Evolutionary conservation across 2,329 filamentous ascomycete species (phyloP).

Genomic region (Cercospora citrullina): DNA sequence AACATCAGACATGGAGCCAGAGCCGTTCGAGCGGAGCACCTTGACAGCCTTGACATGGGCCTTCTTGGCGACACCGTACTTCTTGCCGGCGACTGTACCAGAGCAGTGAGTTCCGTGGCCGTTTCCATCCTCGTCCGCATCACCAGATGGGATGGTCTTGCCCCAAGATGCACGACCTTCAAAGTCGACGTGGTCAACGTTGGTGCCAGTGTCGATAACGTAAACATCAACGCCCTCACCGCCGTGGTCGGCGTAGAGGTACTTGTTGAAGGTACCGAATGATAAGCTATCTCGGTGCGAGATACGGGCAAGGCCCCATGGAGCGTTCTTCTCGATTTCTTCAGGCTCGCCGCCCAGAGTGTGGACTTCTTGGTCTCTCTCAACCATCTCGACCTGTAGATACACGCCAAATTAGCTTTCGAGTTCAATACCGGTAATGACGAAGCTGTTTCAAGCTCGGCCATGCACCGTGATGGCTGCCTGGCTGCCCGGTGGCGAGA

Average conservation of each 20-base stretch:
- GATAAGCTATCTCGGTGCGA: slow-evolving; percentile 85
- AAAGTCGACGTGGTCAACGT: slow-evolving; percentile 91
- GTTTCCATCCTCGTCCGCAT: slow-evolving; percentile 90
- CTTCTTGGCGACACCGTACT: slow-evolving; percentile 99
- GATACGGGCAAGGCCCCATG: slow-evolving; percentile 98
- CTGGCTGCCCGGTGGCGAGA: slow-evolving; percentile 17
- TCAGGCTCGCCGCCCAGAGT: slow-evolving; percentile 59
- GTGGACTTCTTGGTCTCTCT: slow-evolving; percentile 90
- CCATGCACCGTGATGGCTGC: slow-evolving; percentile 17
- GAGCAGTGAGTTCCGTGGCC: slow-evolving; percentile 99
- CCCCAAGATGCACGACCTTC: slow-evolving; percentile 95
- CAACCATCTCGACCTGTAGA: slow-evolving; percentile 86
- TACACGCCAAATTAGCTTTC: slow-evolving; percentile 8
- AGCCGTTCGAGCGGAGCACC: slow-evolving; percentile 95
- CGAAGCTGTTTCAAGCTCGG: slow-evolving; percentile 12
- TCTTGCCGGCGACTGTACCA: slow-evolving; percentile 94
- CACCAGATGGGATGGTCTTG: slow-evolving; percentile 85
- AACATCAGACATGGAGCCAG: slow-evolving; percentile 97
- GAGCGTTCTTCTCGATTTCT: slow-evolving; percentile 82
- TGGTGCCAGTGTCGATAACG: slow-evolving; percentile 97
- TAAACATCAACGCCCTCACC: slow-evolving; percentile 99
- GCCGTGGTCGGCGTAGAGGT: slow-evolving; percentile 84
- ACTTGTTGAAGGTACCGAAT: slow-evolving; percentile 97
- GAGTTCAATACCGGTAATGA: neutral
- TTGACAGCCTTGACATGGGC: slow-evolving; percentile 96